Conservation (phyloP, 1,284 basidiomycete genomes). For the Puccinia novopanici region DNA sequence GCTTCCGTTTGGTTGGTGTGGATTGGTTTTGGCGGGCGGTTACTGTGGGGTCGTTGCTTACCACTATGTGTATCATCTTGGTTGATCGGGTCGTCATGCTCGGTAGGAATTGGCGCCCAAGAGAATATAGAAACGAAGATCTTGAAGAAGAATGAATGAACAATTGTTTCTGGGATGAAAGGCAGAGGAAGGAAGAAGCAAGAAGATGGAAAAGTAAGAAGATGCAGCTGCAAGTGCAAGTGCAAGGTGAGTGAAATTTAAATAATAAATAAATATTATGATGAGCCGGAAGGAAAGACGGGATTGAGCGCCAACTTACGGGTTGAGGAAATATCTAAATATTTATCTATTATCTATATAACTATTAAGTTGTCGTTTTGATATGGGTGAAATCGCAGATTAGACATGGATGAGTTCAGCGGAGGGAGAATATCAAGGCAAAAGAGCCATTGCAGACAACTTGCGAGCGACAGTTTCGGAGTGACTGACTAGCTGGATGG, state of each 20-base stretch:
- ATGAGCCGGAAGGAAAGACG: background rate
- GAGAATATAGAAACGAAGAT: slow-evolving; percentile 18
- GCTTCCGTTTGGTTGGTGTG: slow-evolving; percentile 42
- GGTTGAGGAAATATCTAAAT: background rate
- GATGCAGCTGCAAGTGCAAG: slow-evolving; percentile 4
- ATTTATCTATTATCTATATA: background rate
- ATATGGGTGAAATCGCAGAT: too few species aligned
- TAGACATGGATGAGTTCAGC: slow-evolving; percentile 10
- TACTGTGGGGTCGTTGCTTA: background rate
- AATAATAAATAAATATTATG: too few species aligned
- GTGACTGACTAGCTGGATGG: slow-evolving; percentile 2
- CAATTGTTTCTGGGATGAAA: slow-evolving; percentile 17
- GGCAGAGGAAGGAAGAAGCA: background rate
- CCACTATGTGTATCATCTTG: slow-evolving; percentile 5
- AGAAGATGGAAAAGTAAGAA: background rate
- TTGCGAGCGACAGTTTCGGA: background rate
- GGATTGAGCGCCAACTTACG: background rate
- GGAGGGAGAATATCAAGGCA: background rate
- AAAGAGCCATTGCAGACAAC: background rate
- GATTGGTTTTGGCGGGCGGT: slow-evolving; percentile 8
- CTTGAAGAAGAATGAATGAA: slow-evolving; percentile 29
- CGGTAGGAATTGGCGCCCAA: slow-evolving; percentile 24
- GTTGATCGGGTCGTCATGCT: slow-evolving; percentile 40
- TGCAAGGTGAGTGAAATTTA: background rate
- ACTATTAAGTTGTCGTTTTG: too few species aligned